Evolutionary conservation across 177 flowering plant species (phyloP), one percentile per base, ranked within the genome.

Genomic region (Telopea speciosissima): DNA sequence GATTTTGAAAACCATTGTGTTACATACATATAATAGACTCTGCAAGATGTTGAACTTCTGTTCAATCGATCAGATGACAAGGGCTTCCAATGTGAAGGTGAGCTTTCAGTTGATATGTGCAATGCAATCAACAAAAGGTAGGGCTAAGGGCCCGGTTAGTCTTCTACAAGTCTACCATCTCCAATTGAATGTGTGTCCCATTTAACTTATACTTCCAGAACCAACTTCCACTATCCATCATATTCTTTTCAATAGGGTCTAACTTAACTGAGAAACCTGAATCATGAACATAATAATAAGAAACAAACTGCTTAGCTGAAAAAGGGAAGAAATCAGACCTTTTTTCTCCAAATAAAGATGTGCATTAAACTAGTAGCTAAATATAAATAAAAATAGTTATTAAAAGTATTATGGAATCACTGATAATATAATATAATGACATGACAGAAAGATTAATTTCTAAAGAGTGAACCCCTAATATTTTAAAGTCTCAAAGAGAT

Each of bases 201-300:
- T 80, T 75, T 74, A 85, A 75, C 71, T 76, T 79, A 81, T 94
- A 92, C 61, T 83, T 85, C 99, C 99, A 94, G 69, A 76, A 84
- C 99, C 99, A 94, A 80, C 93, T 92, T 79, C 99, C 97, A 11
- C 67, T 76, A 19, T 90, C 90, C 82, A 81, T 83, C 88, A 77
- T 73, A 22, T 80, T 73, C 61, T 76, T 67, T 71, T 80, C 83
- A 62, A 94, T 81, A 26, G 87, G 82, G 26, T 83, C 79, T 67
- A 91, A 75, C 68, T 83, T 81, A 40, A 80, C 68, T 19, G 74
- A 80, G 67, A 90, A 68, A 75, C 93, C 98, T 91, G 91, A 73
- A 76, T 21, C n/a, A 22, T 26, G 62, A 59, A 66, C 67, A 31
- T 44, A 64, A 70, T 24, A 67, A 24, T 8, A 58, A 58, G 61